Evolutionary conservation across 495 filamentous ascomycete species (phyloP).

Genomic region (Podospora bellae-mahoneyi): DNA sequence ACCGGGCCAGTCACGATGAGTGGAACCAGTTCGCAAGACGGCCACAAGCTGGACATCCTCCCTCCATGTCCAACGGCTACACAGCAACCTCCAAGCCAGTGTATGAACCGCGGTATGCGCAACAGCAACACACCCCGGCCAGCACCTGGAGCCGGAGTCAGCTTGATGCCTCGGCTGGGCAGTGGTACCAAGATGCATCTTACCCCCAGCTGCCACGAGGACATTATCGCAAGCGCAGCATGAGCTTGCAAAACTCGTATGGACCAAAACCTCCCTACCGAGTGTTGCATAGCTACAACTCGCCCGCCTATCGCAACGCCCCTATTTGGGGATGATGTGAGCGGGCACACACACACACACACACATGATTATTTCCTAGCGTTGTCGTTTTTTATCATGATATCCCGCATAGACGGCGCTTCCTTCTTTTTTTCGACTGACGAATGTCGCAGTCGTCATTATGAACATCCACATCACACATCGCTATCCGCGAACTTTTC

Average conservation of each 20-base stretch:
- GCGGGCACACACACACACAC: background rate
- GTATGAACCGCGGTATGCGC: slow-evolving; percentile 31
- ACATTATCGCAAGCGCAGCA: slow-evolving; percentile 41
- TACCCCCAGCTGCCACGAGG: slow-evolving; percentile 34
- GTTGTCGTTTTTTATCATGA: slow-evolving; percentile 3
- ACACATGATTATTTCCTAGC: slow-evolving; percentile 7
- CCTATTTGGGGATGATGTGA: slow-evolving; percentile 45
- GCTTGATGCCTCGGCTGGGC: slow-evolving; percentile 28
- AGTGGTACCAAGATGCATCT: slow-evolving; percentile 30
- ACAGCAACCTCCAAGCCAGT: slow-evolving; percentile 22
- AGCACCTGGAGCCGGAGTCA: slow-evolving; percentile 31
- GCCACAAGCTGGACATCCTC: slow-evolving; percentile 29
- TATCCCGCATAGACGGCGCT: slow-evolving; percentile 20
- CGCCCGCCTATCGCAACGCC: slow-evolving; percentile 44
- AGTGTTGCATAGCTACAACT: slow-evolving; percentile 49
- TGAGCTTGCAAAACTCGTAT: slow-evolving; percentile 1
- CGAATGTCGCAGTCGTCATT: background rate
- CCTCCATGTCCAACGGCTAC: slow-evolving; percentile 41
- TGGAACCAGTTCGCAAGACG: slow-evolving; percentile 27
- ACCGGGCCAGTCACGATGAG: slow-evolving; percentile 44
- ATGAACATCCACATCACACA: slow-evolving; percentile 1
- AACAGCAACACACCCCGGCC: slow-evolving; percentile 23
- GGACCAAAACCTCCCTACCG: slow-evolving; percentile 36
- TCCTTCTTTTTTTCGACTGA: slow-evolving; percentile 4
- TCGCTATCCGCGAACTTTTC: background rate